Base-by-base conservation (phyloP, 768 basidiomycete species). In the Royoungia palumana region DNA sequence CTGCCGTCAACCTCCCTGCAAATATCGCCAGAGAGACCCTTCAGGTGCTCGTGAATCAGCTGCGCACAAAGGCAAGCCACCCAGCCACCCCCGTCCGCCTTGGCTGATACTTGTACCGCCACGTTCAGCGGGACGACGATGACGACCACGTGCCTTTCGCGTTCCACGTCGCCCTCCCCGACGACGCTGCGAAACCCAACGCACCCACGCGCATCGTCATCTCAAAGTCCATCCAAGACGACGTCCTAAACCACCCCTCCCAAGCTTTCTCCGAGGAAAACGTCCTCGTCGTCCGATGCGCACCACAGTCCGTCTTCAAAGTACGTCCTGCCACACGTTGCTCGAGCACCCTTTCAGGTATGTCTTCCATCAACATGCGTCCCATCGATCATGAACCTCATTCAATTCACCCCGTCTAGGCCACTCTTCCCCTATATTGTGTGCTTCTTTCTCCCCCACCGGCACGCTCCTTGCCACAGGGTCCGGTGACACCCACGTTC, bases 391-490 rank as follows among this genome's bases (percentile, higher is more conserved):
- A 40, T 44, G 22, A 44, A 17, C 51, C 32, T 51, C 40, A 47
- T 43, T 51, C 47, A 41, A 27, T 41, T 20, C 7, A 9, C 7
- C 47, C 41, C 34, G 25, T 41, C 6, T 61, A 92, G 92, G 94
- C 10, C 96, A 99, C 61, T 79, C 85, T 8, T 89, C 90, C 0
- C 90, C 95, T 1, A 98, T 98, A 46, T 76, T 97, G 9, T 98
- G 95, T 61, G 93, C 94, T 35, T 83, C 91, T 1, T 96, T 97
- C 67, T 96, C 94, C 6, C 96, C 96, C 0, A 96, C 94, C 0
- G 95, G 96, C 9, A 79, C 80, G 54, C 73, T 89, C 36, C 85
- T 96, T 14, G 95, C 94, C 10, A 99, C 96, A 0, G 96, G 96
- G 2, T 91, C 93, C 0, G 96, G 94, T 2, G 96, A 98, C 62